Evolutionary conservation across 2,329 filamentous ascomycete species (phyloP).

Genomic region (Aureobasidium pullulans): DNA sequence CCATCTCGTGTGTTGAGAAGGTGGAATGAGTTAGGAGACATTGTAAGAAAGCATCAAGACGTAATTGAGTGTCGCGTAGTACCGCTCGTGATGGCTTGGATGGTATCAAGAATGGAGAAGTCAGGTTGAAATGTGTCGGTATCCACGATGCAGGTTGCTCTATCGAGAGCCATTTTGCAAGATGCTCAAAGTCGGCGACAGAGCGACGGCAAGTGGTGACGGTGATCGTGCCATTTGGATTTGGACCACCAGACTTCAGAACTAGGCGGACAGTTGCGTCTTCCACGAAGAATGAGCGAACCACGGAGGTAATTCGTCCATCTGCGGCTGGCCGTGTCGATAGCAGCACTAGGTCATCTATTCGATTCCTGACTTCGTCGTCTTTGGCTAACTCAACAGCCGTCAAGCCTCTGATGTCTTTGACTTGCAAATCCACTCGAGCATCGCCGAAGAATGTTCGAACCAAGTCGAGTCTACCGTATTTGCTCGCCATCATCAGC

Average conservation of each 20-base stretch:
- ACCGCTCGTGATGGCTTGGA: slow-evolving; percentile 84
- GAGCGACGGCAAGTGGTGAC: slow-evolving; percentile 91
- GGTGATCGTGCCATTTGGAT: slow-evolving; percentile 73
- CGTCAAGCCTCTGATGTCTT: slow-evolving; percentile 80
- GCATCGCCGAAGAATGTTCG: slow-evolving; percentile 79
- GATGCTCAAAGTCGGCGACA: slow-evolving; percentile 81
- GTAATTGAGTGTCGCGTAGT: slow-evolving; percentile 77
- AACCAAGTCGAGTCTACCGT: slow-evolving; percentile 90
- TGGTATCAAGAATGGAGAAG: slow-evolving; percentile 87
- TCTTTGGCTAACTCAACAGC: slow-evolving; percentile 96
- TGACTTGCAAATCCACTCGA: slow-evolving; percentile 74
- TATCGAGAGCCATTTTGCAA: slow-evolving; percentile 72
- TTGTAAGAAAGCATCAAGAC: slow-evolving; percentile 80
- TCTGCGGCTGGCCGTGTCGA: slow-evolving; percentile 64
- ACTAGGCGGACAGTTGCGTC: slow-evolving; percentile 90
- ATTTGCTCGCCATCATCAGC: slow-evolving; percentile 97
- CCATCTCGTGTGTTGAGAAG: slow-evolving; percentile 90
- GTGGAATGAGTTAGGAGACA: slow-evolving; percentile 83
- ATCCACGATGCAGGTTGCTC: slow-evolving; percentile 97
- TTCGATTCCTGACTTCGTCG: slow-evolving; percentile 91
- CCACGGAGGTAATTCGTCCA: slow-evolving; percentile 81
- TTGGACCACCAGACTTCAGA: slow-evolving; percentile 85
- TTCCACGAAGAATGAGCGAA: slow-evolving; percentile 94
- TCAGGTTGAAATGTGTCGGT: slow-evolving; percentile 66
- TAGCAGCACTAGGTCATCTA: slow-evolving; percentile 86